These are phyloP conservation scores for Perkinsus chesapeaki DNA, from an alignment of 169 alveolate species.

Conservation along the genomic window DNA sequence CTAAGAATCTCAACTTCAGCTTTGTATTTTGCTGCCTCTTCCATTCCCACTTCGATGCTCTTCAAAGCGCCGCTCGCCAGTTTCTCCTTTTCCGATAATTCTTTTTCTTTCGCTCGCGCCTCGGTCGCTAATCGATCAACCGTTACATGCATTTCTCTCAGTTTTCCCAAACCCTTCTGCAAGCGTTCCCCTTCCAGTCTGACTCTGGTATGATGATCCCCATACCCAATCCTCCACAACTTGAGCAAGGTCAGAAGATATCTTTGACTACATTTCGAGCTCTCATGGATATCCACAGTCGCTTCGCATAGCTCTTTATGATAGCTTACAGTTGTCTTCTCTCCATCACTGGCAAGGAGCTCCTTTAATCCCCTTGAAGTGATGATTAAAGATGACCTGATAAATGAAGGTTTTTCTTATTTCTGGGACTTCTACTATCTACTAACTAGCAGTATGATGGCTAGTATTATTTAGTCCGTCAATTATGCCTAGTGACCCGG, in stretches of 20 bases:
- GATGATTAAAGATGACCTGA: not conserved
- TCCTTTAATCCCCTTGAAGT: not conserved
- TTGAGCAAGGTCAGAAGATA: not conserved
- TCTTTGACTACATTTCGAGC: not conserved
- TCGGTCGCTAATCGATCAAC: constrained; percentile 69
- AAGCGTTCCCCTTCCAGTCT: constrained; percentile 53
- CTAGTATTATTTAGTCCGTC: too few species aligned
- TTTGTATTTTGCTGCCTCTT: constrained; percentile 68
- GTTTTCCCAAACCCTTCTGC: constrained; percentile 69
- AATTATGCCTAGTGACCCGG: not conserved
- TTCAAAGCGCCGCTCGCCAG: constrained; percentile 75
- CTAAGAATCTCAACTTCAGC: constrained; percentile 68
- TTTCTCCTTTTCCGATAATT: constrained; percentile 61
- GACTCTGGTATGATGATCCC: not conserved
- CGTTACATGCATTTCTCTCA: constrained; percentile 72
- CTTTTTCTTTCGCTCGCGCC: constrained; percentile 63
- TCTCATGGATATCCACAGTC: not conserved
- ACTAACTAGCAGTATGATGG: too few species aligned
- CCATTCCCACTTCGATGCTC: constrained; percentile 69
- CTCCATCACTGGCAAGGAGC: not conserved
- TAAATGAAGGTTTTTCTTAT: not conserved
- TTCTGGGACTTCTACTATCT: too few species aligned
- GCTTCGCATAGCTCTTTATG: not conserved
- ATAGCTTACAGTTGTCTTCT: not conserved
- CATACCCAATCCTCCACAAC: not conserved